Conservation (phyloP, 2,329 filamentous ascomycete genomes). For the Elsinoe necatrix region DNA sequence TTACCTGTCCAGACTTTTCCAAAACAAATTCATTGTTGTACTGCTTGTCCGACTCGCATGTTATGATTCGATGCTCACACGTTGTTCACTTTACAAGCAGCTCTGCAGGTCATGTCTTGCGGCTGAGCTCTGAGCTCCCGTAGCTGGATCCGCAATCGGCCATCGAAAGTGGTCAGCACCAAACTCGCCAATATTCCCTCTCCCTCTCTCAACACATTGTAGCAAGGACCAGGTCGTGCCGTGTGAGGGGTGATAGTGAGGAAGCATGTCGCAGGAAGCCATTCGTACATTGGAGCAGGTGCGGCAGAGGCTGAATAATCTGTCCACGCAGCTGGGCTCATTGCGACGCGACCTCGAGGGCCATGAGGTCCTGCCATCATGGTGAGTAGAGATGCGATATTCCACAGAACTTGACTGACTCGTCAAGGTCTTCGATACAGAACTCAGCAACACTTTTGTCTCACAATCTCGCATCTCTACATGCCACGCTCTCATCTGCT, state of each 20-base stretch:
- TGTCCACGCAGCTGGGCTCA: slow-evolving; percentile 23
- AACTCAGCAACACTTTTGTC: slow-evolving; percentile 23
- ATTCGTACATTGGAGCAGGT: slow-evolving; percentile 27
- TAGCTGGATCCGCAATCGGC: not conserved
- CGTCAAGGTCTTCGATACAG: slow-evolving; percentile 26
- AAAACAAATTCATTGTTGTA: no score
- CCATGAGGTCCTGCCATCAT: slow-evolving; percentile 28
- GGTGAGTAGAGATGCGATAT: slow-evolving; percentile 25
- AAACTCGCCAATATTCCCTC: not conserved
- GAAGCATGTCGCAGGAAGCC: slow-evolving; percentile 14
- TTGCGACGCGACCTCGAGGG: slow-evolving; percentile 24
- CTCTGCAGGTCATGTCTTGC: not conserved
- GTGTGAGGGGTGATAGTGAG: not conserved
- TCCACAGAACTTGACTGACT: slow-evolving; percentile 8
- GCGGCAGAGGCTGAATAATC: slow-evolving; percentile 26
- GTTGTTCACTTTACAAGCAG: not conserved
- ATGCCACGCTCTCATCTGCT: slow-evolving; percentile 57
- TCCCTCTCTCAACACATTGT: not conserved
- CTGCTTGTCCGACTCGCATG: no score
- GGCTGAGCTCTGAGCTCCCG: not conserved
- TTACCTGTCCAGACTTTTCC: no score
- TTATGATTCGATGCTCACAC: not conserved
- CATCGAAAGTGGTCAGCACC: not conserved
- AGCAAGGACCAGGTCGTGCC: not conserved
- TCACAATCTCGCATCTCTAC: slow-evolving; percentile 60